These are phyloP conservation scores for Phialemonium atrogriseum DNA, from an alignment of 2,329 filamentous ascomycete genomes.

Conservation along the genomic window DNA sequence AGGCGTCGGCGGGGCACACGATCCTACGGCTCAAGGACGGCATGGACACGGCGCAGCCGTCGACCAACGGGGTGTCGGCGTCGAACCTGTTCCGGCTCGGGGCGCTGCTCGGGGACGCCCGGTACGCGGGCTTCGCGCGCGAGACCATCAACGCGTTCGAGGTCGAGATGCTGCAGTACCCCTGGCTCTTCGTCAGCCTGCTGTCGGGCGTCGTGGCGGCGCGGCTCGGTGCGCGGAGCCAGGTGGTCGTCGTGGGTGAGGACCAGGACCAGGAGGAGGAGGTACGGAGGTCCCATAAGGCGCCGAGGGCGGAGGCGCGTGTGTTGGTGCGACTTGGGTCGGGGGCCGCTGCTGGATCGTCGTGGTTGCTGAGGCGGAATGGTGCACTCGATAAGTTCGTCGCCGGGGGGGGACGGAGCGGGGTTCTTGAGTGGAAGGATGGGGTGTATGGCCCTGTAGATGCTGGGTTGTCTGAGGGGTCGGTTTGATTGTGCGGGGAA, in stretches of 20 bases:
- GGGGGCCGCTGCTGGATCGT: no score
- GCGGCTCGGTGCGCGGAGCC: conserved; percentile 49
- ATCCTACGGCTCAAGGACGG: conserved; percentile 89
- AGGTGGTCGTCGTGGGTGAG: conserved; percentile 2
- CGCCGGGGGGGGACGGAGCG: no score
- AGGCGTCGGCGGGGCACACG: conserved; percentile 52
- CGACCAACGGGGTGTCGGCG: conserved; percentile 80
- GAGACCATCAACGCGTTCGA: conserved; percentile 81
- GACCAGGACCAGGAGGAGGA: conserved; percentile 1
- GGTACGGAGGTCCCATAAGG: no score
- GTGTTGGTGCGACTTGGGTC: no score
- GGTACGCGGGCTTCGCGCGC: conserved; percentile 56
- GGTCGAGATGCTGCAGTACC: conserved; percentile 84
- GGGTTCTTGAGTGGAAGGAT: no score
- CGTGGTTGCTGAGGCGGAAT: no score
- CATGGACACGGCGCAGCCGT: conserved; percentile 87
- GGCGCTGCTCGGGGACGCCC: conserved; percentile 56
- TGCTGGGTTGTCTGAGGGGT: no score
- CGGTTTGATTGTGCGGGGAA: no score
- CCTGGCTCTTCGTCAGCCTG: conserved; percentile 81
- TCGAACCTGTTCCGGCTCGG: conserved; percentile 79
- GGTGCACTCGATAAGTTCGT: no score
- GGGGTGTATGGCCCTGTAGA: no score
- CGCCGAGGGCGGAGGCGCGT: no score
- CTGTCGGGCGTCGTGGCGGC: conserved; percentile 68